Evolutionary conservation across 2,329 filamentous ascomycete genomes (phyloP).

Genomic region (Microascus cirrosus): DNA sequence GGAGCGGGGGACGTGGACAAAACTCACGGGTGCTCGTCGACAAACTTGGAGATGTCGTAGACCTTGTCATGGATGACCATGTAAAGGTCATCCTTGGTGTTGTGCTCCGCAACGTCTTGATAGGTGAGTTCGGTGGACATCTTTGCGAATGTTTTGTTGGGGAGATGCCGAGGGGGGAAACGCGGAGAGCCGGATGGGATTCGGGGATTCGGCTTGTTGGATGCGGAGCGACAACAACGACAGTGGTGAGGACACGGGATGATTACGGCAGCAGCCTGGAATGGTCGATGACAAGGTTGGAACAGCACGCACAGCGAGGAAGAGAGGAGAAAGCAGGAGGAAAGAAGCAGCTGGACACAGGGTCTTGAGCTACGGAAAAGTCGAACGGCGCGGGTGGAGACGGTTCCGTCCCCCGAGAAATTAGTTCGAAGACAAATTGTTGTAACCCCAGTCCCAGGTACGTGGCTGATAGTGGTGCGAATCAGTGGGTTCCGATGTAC

Average conservation of each 20-base stretch:
- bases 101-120: conserved; percentile 74
- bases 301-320: not conserved
- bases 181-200: not conserved
- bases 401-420: conserved; percentile 2
- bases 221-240: not conserved
- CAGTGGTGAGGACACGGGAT: not conserved
- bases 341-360: conserved; percentile 1
- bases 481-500: not conserved
- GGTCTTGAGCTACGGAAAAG: conserved; percentile 1
- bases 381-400: conserved; percentile 4
- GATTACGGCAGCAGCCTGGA: not conserved
- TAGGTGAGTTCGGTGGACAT: conserved; percentile 52
- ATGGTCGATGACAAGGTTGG: not conserved
- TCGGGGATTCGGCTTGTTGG: not conserved
- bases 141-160: conserved; percentile 13
- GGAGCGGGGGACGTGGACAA: not conserved
- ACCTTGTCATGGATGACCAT: conserved; percentile 93
- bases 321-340: not conserved
- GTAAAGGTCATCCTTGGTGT: conserved; percentile 88
- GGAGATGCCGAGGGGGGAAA: not conserved
- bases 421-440: not conserved
- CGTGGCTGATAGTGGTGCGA: not conserved
- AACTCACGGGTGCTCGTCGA: conserved; percentile 89
- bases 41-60: conserved; percentile 79
- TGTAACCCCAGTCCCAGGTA: not conserved